Conservation (phyloP, 345 rosid genomes). For the Aquilaria yunnanensis region DNA sequence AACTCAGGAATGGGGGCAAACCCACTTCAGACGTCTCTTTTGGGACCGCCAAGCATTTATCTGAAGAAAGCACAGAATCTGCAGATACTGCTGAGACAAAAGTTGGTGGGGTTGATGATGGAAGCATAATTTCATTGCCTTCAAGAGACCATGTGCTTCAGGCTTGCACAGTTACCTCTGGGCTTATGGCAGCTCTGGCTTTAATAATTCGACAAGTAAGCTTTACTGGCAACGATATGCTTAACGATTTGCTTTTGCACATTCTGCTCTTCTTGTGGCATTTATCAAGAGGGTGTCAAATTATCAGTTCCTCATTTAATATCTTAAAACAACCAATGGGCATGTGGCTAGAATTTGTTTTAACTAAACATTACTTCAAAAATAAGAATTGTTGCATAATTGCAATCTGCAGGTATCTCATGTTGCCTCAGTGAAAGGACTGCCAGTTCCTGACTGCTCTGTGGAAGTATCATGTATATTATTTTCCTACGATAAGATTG, state of each 20-base stretch:
- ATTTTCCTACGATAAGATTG: neutral
- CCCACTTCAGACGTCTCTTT: constrained; percentile 16
- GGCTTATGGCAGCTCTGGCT: constrained; percentile 62
- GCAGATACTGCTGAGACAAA: constrained; percentile 21
- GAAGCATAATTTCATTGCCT: constrained; percentile 19
- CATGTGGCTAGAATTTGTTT: constrained; percentile 1
- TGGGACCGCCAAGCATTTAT: constrained; percentile 11
- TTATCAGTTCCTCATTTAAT: neutral
- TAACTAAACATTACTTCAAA: neutral
- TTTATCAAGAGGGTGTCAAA: neutral
- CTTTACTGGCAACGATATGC: neutral
- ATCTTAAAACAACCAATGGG: neutral
- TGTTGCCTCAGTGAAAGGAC: constrained; percentile 60
- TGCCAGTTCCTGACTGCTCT: constrained; percentile 65
- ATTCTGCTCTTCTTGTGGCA: neutral
- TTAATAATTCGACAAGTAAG: constrained; percentile 61
- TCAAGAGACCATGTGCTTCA: constrained; percentile 69
- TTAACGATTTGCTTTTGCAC: constrained; percentile 4
- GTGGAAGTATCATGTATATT: constrained; percentile 52
- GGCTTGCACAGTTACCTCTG: constrained; percentile 72
- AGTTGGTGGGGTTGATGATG: constrained; percentile 21
- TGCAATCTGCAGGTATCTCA: constrained; percentile 64
- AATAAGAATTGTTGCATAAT: constrained; percentile 7
- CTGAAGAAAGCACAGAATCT: constrained; percentile 18
- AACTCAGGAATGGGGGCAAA: constrained; percentile 23